Percentiles rank a stretch among this genome's conserved stretches.
Evolutionary conservation across 2,329 filamentous ascomycete genomes (phyloP).

Genomic region (Epichloe sibirici): DNA sequence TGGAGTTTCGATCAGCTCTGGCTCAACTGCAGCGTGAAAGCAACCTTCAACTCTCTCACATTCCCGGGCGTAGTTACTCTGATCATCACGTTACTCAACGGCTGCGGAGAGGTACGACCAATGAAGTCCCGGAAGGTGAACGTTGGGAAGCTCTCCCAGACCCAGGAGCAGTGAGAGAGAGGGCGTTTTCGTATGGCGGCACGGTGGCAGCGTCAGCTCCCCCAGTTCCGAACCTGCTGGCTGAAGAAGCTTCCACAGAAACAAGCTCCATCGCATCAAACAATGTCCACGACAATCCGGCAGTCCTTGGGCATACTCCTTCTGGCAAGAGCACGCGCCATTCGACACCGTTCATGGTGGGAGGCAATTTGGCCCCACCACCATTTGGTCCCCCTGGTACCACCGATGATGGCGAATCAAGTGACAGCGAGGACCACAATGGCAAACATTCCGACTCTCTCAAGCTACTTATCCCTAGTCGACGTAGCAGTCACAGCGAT

Average conservation of each 20-base stretch:
- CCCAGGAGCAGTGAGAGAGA: slow-evolving; percentile 6
- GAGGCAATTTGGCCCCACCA: slow-evolving; percentile 30
- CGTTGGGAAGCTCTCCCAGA: slow-evolving; percentile 3
- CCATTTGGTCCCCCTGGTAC: slow-evolving; percentile 16
- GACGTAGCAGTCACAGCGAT: slow-evolving; percentile 29
- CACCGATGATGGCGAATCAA: background rate
- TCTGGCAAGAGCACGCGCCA: background rate
- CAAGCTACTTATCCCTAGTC: slow-evolving; percentile 35
- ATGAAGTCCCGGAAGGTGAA: slow-evolving; percentile 12
- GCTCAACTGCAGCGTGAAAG: slow-evolving; percentile 75
- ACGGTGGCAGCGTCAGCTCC: background rate
- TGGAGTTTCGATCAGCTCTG: slow-evolving; percentile 86
- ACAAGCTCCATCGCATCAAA: background rate
- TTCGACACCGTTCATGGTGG: slow-evolving; percentile 22
- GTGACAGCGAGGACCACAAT: background rate
- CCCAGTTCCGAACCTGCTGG: background rate
- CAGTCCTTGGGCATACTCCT: slow-evolving; percentile 9
- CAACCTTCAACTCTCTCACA: slow-evolving; percentile 58
- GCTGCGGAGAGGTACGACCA: slow-evolving; percentile 17
- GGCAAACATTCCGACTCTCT: slow-evolving; percentile 16
- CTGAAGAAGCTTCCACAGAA: background rate
- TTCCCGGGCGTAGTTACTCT: slow-evolving; percentile 49
- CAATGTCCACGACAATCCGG: background rate
- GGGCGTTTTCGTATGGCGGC: slow-evolving; percentile 10
- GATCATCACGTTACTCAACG: slow-evolving; percentile 17